Conservation (phyloP, 768 basidiomycete genomes). For the Myochromella boudieri region DNA sequence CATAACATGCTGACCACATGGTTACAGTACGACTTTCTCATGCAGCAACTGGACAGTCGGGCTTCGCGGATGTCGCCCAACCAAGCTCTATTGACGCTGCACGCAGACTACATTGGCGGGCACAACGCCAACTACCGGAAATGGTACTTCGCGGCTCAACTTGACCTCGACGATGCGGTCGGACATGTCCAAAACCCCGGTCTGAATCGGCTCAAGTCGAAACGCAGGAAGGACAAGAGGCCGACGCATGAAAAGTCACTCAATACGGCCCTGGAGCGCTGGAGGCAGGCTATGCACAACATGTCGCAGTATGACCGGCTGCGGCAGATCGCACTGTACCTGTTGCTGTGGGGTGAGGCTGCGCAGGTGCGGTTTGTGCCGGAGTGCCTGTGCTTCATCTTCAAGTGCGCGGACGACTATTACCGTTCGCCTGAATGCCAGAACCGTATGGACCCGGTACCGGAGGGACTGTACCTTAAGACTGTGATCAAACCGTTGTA, state of each 20-base stretch:
- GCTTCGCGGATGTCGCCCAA: slow-evolving; percentile 97
- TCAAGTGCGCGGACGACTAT: slow-evolving; percentile 99
- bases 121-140: slow-evolving; percentile 99
- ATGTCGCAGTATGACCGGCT: slow-evolving; percentile 99
- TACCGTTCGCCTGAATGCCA: slow-evolving; percentile 99
- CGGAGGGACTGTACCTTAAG: slow-evolving; percentile 92
- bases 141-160: slow-evolving; percentile 99
- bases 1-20: too few species aligned
- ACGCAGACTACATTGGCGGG: slow-evolving; percentile 98
- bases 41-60: slow-evolving; percentile 96
- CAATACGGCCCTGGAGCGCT: slow-evolving; percentile 83
- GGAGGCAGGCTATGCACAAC: slow-evolving; percentile 97
- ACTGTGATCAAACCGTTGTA: slow-evolving; percentile 93
- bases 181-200: slow-evolving; percentile 92
- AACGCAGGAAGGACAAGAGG: slow-evolving; percentile 48
- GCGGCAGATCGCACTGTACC: slow-evolving; percentile 91
- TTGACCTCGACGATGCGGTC: slow-evolving; percentile 97
- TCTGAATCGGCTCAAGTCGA: slow-evolving; percentile 77
- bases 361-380: slow-evolving; percentile 97
- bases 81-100: slow-evolving; percentile 91
- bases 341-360: slow-evolving; percentile 97
- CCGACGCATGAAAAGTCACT: slow-evolving; percentile 63
- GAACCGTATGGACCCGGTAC: slow-evolving; percentile 85
- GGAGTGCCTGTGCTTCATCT: slow-evolving; percentile 98
- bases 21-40: slow-evolving; percentile 93